Conservation (phyloP, 352 stramenopile species). For the Globisporangium heterothallicum region DNA sequence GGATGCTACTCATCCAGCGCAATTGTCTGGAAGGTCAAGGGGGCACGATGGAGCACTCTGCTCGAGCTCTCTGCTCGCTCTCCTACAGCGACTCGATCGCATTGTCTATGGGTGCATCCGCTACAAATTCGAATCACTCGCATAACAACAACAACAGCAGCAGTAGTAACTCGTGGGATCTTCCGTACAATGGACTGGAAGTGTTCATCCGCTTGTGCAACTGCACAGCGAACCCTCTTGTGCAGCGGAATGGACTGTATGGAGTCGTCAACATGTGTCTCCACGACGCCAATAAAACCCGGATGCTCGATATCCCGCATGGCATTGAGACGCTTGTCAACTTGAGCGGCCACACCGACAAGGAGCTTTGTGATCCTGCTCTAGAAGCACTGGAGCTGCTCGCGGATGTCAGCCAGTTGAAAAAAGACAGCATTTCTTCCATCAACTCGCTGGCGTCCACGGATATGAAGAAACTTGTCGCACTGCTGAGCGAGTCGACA, state of each 20-base stretch:
- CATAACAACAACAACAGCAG: conserved; percentile 3
- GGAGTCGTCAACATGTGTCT: conserved; percentile 82
- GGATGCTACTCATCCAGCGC: conserved; percentile 56
- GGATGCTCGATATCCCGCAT: conserved; percentile 59
- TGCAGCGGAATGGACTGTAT: conserved; percentile 64
- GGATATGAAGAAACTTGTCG: conserved; percentile 67
- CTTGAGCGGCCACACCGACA: conserved; percentile 55
- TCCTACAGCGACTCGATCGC: conserved; percentile 83
- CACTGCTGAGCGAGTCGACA: conserved; percentile 44
- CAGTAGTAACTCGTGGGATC: not conserved
- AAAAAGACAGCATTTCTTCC: conserved; percentile 28
- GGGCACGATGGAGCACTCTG: conserved; percentile 53
- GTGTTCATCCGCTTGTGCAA: conserved; percentile 49
- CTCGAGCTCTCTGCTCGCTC: conserved; percentile 69
- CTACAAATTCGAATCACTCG: not conserved
- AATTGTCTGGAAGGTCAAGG: conserved; percentile 32
- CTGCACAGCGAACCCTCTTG: conserved; percentile 17
- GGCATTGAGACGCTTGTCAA: conserved; percentile 79
- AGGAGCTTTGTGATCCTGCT: conserved; percentile 60
- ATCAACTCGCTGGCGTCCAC: conserved; percentile 28
- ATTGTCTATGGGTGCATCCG: conserved; percentile 37
- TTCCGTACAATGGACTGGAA: conserved; percentile 31
- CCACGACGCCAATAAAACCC: conserved; percentile 79
- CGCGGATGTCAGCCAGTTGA: conserved; percentile 50
- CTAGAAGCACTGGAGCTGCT: conserved; percentile 73